phyloP scores from a whole-genome alignment of 2,329 filamentous ascomycete species.

The Pseudopyricularia cyperi region DNA sequence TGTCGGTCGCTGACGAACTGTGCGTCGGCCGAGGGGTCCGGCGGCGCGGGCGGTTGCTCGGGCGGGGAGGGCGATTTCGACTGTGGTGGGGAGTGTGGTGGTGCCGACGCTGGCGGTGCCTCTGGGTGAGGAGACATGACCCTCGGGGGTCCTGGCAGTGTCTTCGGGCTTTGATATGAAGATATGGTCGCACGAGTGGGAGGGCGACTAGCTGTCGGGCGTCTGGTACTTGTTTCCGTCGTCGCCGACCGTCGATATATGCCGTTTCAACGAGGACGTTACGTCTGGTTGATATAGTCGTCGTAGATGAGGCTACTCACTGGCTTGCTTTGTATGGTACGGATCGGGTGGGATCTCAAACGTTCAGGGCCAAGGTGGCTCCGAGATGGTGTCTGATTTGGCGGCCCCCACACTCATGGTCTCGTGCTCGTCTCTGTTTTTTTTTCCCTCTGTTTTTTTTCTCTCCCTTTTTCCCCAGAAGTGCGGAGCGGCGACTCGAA shows the following conservation, averaged over 20 bases:
- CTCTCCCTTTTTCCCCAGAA: background rate
- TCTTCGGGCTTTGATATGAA: too few relatives aligned
- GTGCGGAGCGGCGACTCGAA: background rate
- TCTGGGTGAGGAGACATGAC: constrained; percentile 1
- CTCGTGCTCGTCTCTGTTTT: background rate
- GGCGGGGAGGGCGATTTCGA: background rate
- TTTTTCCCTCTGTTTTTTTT: background rate
- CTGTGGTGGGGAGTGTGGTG: background rate
- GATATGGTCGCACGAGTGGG: too few relatives aligned
- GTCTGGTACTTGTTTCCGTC: too few relatives aligned
- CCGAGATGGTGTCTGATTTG: background rate
- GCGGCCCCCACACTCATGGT: constrained; percentile 1
- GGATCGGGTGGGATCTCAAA: too few relatives aligned
- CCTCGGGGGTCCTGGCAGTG: too few relatives aligned
- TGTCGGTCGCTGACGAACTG: background rate
- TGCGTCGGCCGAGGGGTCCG: constrained; percentile 5
- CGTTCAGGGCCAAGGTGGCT: constrained; percentile 1
- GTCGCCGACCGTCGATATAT: background rate
- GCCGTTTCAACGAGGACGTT: background rate
- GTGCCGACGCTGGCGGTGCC: background rate
- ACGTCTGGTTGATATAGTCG: background rate
- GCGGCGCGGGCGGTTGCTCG: constrained; percentile 2
- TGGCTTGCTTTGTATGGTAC: background rate
- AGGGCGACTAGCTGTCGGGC: too few relatives aligned
- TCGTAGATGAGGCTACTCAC: background rate